Percentiles rank a stretch among this genome's conserved stretches.
These are phyloP conservation scores for Elaeis guineensis DNA, from an alignment of 176 grass and related monocot genomes.

Conservation along the genomic window DNA sequence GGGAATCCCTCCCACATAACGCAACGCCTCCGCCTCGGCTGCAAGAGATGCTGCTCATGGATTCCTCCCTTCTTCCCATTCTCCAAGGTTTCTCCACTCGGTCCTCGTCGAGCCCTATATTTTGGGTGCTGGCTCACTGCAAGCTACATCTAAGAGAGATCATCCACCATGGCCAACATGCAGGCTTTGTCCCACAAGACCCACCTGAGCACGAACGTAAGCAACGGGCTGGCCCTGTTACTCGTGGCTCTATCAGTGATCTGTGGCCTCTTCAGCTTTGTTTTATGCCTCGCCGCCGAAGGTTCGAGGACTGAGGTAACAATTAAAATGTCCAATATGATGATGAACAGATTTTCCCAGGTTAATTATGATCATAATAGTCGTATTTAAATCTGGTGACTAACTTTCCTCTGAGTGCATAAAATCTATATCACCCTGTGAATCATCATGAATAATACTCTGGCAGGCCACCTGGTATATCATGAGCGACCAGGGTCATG, in stretches of 20 bases:
- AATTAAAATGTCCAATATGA: neutral
- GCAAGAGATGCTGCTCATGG: conserved; percentile 3
- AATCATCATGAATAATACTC: neutral
- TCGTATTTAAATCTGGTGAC: neutral
- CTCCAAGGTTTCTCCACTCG: conserved; percentile 6
- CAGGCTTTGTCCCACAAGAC: conserved; percentile 47
- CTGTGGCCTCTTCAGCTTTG: conserved; percentile 60
- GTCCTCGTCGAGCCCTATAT: conserved; percentile 3
- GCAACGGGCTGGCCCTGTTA: conserved; percentile 38
- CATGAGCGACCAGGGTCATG: conserved; percentile 35
- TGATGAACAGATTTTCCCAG: neutral
- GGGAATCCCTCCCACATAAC: too few species aligned
- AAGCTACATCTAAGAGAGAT: neutral
- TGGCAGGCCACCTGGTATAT: conserved; percentile 62
- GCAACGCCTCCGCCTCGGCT: too few species aligned
- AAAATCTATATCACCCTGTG: too few species aligned
- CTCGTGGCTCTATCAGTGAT: conserved; percentile 78
- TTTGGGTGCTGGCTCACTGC: conserved; percentile 1
- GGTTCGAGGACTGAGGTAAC: conserved; percentile 61
- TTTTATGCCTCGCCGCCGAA: conserved; percentile 83
- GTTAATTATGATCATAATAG: neutral
- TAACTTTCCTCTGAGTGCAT: neutral
- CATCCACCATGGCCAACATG: conserved; percentile 43
- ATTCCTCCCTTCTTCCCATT: conserved; percentile 59
- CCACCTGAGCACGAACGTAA: conserved; percentile 8